Evolutionary conservation across 495 filamentous ascomycete species (phyloP).

Genomic region (Amphirosellinia nigrospora): DNA sequence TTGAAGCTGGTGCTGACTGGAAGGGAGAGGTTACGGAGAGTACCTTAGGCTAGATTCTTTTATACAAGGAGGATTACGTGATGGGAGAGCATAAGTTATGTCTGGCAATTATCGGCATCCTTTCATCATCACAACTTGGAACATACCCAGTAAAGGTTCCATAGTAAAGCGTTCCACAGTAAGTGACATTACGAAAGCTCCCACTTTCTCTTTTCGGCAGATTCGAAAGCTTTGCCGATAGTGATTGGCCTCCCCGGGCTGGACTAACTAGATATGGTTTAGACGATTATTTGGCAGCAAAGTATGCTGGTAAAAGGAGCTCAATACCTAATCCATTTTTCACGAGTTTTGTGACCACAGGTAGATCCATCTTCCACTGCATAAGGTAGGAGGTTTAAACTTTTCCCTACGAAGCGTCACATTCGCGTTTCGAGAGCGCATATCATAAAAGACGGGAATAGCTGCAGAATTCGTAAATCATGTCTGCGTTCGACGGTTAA

Average conservation of each 20-base stretch:
- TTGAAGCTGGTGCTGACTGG: neutral
- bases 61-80: neutral
- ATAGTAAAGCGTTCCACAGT: neutral
- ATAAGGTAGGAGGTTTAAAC: no score
- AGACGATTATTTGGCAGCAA: neutral
- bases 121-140: no score
- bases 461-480: neutral
- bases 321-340: neutral
- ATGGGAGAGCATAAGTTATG: neutral
- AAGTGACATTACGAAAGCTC: neutral
- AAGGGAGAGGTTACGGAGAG: neutral
- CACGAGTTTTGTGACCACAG: neutral
- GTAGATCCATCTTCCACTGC: no score
- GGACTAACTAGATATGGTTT: neutral
- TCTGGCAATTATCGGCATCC: neutral
- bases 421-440: no score
- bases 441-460: no score
- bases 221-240: neutral
- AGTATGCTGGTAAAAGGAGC: neutral
- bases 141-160: no score
- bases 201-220: conserved; percentile 15
- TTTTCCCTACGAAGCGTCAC: no score
- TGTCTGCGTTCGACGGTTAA: neutral
- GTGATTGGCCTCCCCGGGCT: neutral
- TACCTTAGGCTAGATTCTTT: neutral